Percentiles rank a stretch among this genome's conserved stretches.
phyloP scores from a whole-genome alignment of 768 basidiomycete genomes.

The Suillus plorans region DNA sequence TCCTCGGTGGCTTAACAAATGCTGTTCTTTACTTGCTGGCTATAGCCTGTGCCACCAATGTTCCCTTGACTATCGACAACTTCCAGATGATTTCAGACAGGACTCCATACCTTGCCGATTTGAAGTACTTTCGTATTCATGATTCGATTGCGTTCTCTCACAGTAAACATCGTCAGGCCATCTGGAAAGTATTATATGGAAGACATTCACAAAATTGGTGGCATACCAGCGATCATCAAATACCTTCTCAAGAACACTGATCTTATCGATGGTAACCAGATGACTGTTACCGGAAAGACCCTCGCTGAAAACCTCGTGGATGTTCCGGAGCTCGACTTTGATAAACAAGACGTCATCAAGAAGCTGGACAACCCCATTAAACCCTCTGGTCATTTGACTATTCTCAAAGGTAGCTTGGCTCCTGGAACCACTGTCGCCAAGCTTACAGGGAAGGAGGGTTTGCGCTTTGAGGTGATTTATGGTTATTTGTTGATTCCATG shows the following conservation, averaged over 20 bases:
- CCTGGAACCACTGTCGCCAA: conserved; percentile 90
- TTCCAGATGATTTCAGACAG: conserved; percentile 79
- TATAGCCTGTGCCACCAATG: conserved; percentile 79
- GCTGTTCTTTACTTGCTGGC: conserved; percentile 83
- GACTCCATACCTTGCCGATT: conserved; percentile 83
- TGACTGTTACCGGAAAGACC: conserved; percentile 92
- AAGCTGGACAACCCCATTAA: conserved; percentile 81
- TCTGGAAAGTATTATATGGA: conserved; percentile 90
- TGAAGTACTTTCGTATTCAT: conserved; percentile 49
- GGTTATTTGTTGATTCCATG: background rate
- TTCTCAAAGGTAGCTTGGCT: conserved; percentile 85
- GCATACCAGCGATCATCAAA: conserved; percentile 81
- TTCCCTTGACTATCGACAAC: conserved; percentile 77
- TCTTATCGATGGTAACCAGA: conserved; percentile 76
- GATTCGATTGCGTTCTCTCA: conserved; percentile 9
- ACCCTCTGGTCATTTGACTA: conserved; percentile 80
- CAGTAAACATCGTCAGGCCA: conserved; percentile 43
- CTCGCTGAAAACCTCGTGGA: conserved; percentile 84
- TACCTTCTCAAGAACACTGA: conserved; percentile 77
- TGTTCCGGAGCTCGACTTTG: conserved; percentile 69
- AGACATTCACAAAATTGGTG: conserved; percentile 83
- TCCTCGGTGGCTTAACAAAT: conserved; percentile 87
- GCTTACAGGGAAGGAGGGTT: conserved; percentile 90
- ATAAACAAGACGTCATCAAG: conserved; percentile 74
- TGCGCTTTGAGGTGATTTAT: conserved; percentile 66